Conservation (phyloP, 2,329 filamentous ascomycete species). For the Talaromyces atroroseus region DNA sequence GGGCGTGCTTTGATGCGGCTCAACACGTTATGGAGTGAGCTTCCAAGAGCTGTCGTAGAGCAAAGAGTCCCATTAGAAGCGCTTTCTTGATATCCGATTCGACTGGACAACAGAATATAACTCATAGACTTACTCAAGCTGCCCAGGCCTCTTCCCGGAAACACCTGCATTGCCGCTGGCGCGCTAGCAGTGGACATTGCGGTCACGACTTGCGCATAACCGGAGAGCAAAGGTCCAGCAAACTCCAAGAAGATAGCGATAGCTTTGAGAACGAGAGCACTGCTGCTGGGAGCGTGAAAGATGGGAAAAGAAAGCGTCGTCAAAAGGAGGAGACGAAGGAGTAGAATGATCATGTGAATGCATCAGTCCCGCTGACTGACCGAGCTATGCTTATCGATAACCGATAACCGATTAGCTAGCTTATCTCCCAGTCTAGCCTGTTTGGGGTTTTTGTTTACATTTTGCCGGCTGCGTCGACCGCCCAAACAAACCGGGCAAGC, state of each 20-base stretch:
- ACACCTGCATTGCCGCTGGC: constrained; percentile 51
- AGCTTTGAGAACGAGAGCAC: too few relatives aligned
- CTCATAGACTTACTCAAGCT: constrained; percentile 46
- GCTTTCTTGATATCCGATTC: background rate
- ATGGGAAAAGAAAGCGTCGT: background rate
- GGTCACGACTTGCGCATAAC: constrained; percentile 14
- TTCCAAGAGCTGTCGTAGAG: constrained; percentile 67
- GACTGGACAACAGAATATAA: background rate
- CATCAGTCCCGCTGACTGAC: background rate
- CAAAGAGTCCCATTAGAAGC: background rate
- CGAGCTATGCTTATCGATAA: background rate
- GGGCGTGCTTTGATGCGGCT: constrained; percentile 85
- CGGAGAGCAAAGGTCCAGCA: background rate
- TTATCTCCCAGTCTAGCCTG: constrained; percentile 2
- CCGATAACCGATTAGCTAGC: too few relatives aligned
- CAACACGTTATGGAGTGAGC: constrained; percentile 83
- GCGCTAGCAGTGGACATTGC: constrained; percentile 32
- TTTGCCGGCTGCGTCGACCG: constrained; percentile 21
- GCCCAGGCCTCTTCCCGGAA: constrained; percentile 62
- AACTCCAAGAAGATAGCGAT: too few relatives aligned
- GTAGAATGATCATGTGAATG: background rate
- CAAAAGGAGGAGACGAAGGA: background rate
- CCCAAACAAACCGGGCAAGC: constrained; percentile 8
- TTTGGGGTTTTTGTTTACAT: constrained; percentile 28
- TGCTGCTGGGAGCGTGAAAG: background rate